These are phyloP conservation scores for Hypoxylon perforatum DNA, from an alignment of 495 filamentous ascomycete species.

Conservation along the genomic window DNA sequence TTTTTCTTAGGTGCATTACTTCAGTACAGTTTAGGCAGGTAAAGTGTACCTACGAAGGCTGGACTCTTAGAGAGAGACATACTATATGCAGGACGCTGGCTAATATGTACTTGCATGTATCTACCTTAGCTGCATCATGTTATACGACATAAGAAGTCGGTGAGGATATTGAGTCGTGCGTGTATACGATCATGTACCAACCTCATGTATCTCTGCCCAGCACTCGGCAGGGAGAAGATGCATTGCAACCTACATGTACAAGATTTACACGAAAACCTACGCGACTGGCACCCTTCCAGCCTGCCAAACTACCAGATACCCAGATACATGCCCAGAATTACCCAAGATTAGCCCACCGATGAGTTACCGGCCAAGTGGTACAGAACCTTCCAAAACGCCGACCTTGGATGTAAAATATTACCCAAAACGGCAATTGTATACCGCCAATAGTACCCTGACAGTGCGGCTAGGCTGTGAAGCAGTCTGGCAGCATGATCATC, in stretches of 20 bases:
- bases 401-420: conserved; percentile 14
- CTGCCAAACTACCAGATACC: neutral
- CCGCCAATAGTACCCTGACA: conserved; percentile 17
- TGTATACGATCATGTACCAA: too few species aligned
- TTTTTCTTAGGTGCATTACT: neutral
- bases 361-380: conserved; percentile 3
- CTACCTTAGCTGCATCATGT: too few species aligned
- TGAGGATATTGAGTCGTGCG: neutral
- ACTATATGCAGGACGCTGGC: too few species aligned
- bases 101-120: too few species aligned
- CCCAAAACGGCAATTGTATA: conserved; percentile 24
- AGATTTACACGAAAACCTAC: too few species aligned
- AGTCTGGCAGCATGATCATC: conserved; percentile 33
- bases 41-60: neutral
- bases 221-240: too few species aligned
- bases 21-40: neutral
- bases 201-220: too few species aligned
- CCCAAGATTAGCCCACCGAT: neutral
- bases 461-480: conserved; percentile 26
- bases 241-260: too few species aligned
- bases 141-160: conserved; percentile 7
- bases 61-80: neutral
- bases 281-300: too few species aligned
- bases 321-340: neutral
- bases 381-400: conserved; percentile 1